A percentile compares a stretch with the other conserved stretches of the same genome.
Conservation (phyloP, 2,329 filamentous ascomycete genomes). For the Coniochaeta prunicola region DNA sequence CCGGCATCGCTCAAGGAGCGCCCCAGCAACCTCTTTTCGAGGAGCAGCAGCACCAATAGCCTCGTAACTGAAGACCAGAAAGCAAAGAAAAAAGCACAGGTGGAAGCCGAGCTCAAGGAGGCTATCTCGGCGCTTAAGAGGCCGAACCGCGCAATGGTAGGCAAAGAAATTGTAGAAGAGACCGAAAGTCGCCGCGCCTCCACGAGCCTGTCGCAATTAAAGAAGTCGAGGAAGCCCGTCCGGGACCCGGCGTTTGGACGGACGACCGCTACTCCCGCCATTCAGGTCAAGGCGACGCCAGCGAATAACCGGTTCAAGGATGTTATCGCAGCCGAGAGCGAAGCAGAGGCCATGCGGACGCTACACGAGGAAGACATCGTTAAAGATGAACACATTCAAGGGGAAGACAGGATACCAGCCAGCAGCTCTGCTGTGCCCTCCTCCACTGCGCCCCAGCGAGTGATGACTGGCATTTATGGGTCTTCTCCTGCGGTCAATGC, state of each 20-base stretch:
- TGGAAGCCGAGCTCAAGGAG: constrained; percentile 64
- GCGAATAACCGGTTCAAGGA: constrained; percentile 47
- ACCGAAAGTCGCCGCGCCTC: constrained; percentile 55
- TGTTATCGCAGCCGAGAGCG: constrained; percentile 27
- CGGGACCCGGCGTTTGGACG: constrained; percentile 14
- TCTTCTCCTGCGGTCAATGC: constrained; percentile 1
- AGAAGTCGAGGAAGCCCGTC: constrained; percentile 46
- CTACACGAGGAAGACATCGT: constrained; percentile 1
- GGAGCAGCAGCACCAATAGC: constrained; percentile 40
- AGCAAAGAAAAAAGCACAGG: constrained; percentile 56
- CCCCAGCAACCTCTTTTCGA: constrained; percentile 24
- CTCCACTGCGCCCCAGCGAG: constrained; percentile 15
- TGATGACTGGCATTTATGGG: constrained; percentile 7
- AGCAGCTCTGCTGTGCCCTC: constrained; percentile 18
- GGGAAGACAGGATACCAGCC: constrained; percentile 28
- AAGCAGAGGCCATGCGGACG: not conserved
- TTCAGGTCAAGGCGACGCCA: constrained; percentile 52
- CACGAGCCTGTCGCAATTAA: constrained; percentile 34
- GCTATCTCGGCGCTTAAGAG: constrained; percentile 69
- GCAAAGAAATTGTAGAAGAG: constrained; percentile 59
- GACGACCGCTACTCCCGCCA: constrained; percentile 23
- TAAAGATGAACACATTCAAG: constrained; percentile 27
- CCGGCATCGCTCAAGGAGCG: constrained; percentile 36
- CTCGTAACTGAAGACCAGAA: constrained; percentile 43
- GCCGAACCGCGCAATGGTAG: constrained; percentile 65